Conservation (phyloP, 2,329 filamentous ascomycete species). For the Colletotrichum endophyticum region DNA sequence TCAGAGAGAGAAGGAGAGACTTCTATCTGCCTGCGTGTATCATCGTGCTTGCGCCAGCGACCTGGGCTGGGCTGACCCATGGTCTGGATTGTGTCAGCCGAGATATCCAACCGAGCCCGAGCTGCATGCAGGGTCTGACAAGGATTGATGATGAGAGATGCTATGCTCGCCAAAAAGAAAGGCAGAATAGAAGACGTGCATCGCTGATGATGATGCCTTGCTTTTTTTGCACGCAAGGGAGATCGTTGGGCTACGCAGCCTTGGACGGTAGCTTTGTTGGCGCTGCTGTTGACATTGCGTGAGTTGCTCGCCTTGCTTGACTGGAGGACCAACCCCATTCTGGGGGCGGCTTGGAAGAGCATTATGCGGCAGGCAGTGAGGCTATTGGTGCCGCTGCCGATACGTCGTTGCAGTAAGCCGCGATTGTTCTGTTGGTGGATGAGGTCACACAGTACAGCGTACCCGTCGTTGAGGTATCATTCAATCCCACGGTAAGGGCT, state of each 20-base stretch:
- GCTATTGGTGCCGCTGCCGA: background rate
- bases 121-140: slow-evolving; percentile 17
- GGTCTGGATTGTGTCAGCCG: background rate
- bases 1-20: background rate
- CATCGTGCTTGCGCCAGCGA: background rate
- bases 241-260: background rate
- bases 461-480: background rate
- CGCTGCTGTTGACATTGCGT: background rate
- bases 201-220: background rate
- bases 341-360: background rate
- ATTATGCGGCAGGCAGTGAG: background rate
- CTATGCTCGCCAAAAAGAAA: background rate
- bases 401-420: background rate
- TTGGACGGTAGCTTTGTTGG: background rate
- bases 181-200: background rate
- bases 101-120: background rate
- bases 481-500: background rate
- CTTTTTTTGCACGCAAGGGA: background rate
- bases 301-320: background rate
- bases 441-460: slow-evolving; percentile 17
- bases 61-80: background rate
- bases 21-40: background rate
- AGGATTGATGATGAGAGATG: background rate
- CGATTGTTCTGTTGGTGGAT: background rate
- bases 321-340: background rate